Conservation (phyloP, 2,329 filamentous ascomycete species). For the Aspergillus japonicus region DNA sequence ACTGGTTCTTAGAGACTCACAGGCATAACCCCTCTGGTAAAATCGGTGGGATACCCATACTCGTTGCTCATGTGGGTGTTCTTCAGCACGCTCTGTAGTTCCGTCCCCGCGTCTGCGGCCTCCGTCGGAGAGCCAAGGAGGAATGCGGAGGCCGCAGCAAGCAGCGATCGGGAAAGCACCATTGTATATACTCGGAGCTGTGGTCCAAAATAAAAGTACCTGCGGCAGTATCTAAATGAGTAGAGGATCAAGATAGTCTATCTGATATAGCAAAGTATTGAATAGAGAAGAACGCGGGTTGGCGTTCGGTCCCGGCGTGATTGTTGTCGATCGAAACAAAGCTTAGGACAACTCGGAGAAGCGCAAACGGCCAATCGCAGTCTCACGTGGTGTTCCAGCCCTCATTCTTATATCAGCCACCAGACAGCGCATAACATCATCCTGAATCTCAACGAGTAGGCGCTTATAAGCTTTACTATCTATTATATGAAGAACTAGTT, state of each 20-base stretch:
- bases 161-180: constrained; percentile 13
- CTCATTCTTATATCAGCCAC: background rate
- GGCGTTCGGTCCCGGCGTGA: background rate
- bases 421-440: background rate
- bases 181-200: constrained; percentile 2
- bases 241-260: no score
- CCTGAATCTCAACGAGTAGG: no score
- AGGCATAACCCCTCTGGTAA: constrained; percentile 60
- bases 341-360: background rate
- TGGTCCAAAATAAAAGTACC: no score
- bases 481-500: background rate
- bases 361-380: constrained; percentile 15
- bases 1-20: constrained; percentile 35
- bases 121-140: constrained; percentile 24
- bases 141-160: constrained; percentile 23
- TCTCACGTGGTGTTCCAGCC: constrained; percentile 16
- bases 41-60: constrained; percentile 61
- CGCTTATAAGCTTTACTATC: background rate
- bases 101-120: constrained; percentile 39
- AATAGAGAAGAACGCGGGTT: background rate
- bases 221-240: no score
- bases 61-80: constrained; percentile 53
- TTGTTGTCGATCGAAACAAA: background rate
- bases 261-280: background rate
- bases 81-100: constrained; percentile 56